Evolutionary conservation across 805 yeast genomes (phyloP), one percentile per base, ranked within the genome.

Genomic region (Hanseniaspora singularis): DNA sequence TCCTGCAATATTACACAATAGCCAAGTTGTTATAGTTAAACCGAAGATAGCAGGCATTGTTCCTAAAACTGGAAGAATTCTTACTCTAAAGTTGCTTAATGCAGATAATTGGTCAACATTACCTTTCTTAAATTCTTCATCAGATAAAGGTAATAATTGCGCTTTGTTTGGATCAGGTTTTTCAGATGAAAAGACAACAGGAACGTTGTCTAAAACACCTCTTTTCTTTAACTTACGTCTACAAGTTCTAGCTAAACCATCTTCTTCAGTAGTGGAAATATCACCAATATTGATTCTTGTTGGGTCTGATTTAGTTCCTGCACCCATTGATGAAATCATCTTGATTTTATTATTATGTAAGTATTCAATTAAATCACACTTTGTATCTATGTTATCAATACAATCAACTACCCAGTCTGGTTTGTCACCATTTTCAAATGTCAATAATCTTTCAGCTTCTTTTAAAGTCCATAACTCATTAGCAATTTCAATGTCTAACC

Each of bases 11-110:
- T 72, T 64, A 1, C 94, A 82, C 30, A 92, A 64, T 19, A 92
- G 67, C 64, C 84, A 79, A 0, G 96, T 81, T 2, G 95, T 94
- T 49, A 89, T 73, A 0, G 95, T 76, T 40, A 92, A 70, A 1
- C 97, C 99, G 66, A 92, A 92, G 64, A 89, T 81, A 9, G 92
- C 96, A 1, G 99, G 99, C 81, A 92, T 77, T 0, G 98, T 85
- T 3, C 98, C 97, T 52, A 92, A 66, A 0, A 92, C 99, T 0
- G 99, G 99, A 49, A 92, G 70, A 39, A 92, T 89, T 55, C 99
- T 72, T 10, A 88, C 96, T 55, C 99, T 73, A 68, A 92, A 92
- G 64, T 86, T 87, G 55, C 76, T 79, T 53, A 92, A 64, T 1
- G 95, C 94, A 51, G 94, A 77, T 37, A 92, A 68, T 61, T 94